Evolutionary conservation across 352 stramenopile species (phyloP), one percentile per base, ranked within the genome.

Genomic region (Globisporangium acanthophoron): DNA sequence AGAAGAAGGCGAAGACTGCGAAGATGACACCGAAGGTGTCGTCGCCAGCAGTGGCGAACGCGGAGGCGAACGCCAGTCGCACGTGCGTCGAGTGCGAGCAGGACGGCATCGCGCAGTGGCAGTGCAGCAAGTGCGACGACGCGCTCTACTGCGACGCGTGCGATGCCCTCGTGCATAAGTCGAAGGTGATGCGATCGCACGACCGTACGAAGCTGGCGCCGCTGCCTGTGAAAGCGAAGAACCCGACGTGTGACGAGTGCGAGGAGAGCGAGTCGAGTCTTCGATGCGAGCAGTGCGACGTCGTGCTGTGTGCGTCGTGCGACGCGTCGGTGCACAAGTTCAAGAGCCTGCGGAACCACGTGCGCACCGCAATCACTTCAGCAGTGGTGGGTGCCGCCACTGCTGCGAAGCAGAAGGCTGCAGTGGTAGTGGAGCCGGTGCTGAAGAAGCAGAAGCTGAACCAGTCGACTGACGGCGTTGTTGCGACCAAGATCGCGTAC

Each of bases 1-100:
- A 45, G 49, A 54, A 62, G 12, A 66, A 55, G 12, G 45, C 37
- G 51, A 45, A 64, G 44, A 15, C 44, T 3, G 7, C 31, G 18
- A 55, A 55, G 16, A n/a, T 3, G 2, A 24, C 8, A 29, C 31
- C 24, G 24, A 27, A 1, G 24, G 24, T 27, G 24, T 27, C 24
- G 24, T 27, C 24, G 24, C 24, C 56, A 11, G 56, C 24, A 44
- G 52, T 3, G 52, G 24, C 18, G 20, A 43, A 12, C 13, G 16
- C 21, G 5, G 21, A 27, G 24, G 39, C 62, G n/a, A 56, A 62
- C 4, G 56, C 56, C 0, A 69, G 63, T 5, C 71, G 77, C 29
- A 78, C 61, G n/a, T 91, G 79, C 57, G 70, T 84, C 52, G 79
- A 89, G 61, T 91, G 81, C 39, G 81, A 89, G 54, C 67, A 78